Base-by-base conservation (phyloP, 345 rosid genomes). In the Kandelia obovata region DNA sequence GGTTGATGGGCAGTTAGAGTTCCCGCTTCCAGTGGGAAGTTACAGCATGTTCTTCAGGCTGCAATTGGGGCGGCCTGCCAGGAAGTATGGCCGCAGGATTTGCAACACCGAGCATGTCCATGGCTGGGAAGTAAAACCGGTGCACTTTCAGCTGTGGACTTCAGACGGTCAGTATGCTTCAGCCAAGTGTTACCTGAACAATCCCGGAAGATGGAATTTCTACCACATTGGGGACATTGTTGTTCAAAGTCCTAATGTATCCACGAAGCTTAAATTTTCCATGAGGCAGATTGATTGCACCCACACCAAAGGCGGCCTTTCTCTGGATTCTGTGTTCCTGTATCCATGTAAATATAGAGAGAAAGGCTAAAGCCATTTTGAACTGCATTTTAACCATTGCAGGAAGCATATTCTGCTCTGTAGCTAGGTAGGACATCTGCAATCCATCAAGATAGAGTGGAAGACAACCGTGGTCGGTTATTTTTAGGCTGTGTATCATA, bases 201-300 rank as follows among this genome's bases (percentile, higher is more conserved):
- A 84, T 71, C 83, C 83, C 2, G 92, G 96, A 51, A 83, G 35
- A 68, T 91, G 98, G 97, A 74, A 77, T 60, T 75, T 84, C 55
- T 87, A 88, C 85, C 91, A 88, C 43, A 91, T 74, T 1, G 97
- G 94, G 10, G 94, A 93, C 81, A 91, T 93, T 59, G 79, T 82
- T 26, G 94, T 91, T 2, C 73, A 59, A 10, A 69, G 75, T 58
- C 56, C 86, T 0, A 60, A 70, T 32, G 0, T 63, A 28, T 51
- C 58, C 1, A 84, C 81, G 15, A 81, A 78, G 68, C 75, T 91
- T 71, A 89, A 83, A 60, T 90, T 90, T 79, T 89, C 93, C 0
- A 77, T 85, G 84, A 89, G 86, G 51, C 98, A 93, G 65, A 93
- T 93, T 35, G 97, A 93, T 72, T 93, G 98, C 73, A 93, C 98